These are phyloP conservation scores for Scedosporium dehoogii DNA, from an alignment of 2,329 filamentous ascomycete genomes.

Conservation along the genomic window DNA sequence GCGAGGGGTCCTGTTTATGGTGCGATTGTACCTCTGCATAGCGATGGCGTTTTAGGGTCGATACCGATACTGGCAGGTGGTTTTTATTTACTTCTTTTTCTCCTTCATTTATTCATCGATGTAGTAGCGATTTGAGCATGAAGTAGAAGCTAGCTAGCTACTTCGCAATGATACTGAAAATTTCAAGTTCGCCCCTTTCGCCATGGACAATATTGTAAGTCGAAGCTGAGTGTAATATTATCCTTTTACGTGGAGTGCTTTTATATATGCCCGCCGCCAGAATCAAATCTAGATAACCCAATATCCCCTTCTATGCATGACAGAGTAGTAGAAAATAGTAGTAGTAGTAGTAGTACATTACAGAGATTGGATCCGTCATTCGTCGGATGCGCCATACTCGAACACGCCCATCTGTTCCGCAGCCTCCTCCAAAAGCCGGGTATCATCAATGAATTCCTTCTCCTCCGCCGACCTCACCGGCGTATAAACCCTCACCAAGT, in stretches of 20 bases:
- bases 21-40: conserved; percentile 23
- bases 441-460: conserved; percentile 11
- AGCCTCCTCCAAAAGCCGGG: conserved; percentile 20
- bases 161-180: background rate
- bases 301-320: conserved; percentile 11
- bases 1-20: background rate
- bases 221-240: conserved; percentile 3
- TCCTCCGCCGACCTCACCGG: conserved; percentile 16
- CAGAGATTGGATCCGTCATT: background rate
- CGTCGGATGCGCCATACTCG: conserved; percentile 11
- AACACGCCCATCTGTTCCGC: conserved; percentile 34
- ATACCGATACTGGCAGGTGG: background rate
- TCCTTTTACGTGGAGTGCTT: background rate
- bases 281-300: background rate
- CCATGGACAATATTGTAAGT: background rate
- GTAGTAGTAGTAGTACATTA: background rate
- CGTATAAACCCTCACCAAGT: conserved; percentile 29
- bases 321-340: background rate
- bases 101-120: background rate
- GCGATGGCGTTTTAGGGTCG: conserved; percentile 28
- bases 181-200: background rate
- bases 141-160: background rate
- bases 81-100: background rate
- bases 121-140: background rate
- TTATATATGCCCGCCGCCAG: no score